Evolutionary conservation across 306 rosid species (phyloP).

Genomic region (Casuarina cunninghamiana): DNA sequence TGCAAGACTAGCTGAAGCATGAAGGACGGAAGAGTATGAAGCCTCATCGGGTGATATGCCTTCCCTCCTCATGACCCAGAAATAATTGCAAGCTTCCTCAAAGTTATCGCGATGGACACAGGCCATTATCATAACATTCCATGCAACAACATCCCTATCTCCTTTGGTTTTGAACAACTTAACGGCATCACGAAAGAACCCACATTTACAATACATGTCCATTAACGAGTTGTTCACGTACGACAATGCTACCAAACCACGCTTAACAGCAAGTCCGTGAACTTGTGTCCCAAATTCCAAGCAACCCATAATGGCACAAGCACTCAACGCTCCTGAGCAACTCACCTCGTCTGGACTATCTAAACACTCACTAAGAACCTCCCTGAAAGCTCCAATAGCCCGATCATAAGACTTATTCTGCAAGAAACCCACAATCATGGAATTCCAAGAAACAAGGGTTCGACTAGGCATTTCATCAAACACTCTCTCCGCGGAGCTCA

Average conservation of each 20-base stretch:
- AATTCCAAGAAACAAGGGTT: slow-evolving; percentile 56
- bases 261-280: slow-evolving; percentile 51
- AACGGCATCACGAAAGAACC: slow-evolving; percentile 39
- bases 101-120: slow-evolving; percentile 36
- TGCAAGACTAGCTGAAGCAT: slow-evolving; percentile 53
- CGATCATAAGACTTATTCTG: slow-evolving; percentile 38
- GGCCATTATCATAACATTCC: slow-evolving; percentile 60
- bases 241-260: slow-evolving; percentile 42
- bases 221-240: slow-evolving; percentile 55
- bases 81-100: slow-evolving; percentile 51
- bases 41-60: slow-evolving; percentile 52
- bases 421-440: slow-evolving; percentile 54
- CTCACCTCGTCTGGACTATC: slow-evolving; percentile 53
- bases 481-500: slow-evolving; percentile 46
- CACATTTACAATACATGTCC: slow-evolving; percentile 59
- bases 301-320: slow-evolving; percentile 45
- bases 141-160: slow-evolving; percentile 52
- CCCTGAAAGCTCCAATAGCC: slow-evolving; percentile 42
- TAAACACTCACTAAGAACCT: slow-evolving; percentile 21
- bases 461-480: slow-evolving; percentile 59
- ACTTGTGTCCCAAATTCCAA: slow-evolving; percentile 53
- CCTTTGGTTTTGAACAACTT: slow-evolving; percentile 44
- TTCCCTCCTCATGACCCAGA: slow-evolving; percentile 50
- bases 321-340: slow-evolving; percentile 53
- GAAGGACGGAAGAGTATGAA: slow-evolving; percentile 52